Evolutionary conservation across 495 filamentous ascomycete species (phyloP), one percentile per base, ranked within the genome.

Genomic region (Podospora didyma): DNA sequence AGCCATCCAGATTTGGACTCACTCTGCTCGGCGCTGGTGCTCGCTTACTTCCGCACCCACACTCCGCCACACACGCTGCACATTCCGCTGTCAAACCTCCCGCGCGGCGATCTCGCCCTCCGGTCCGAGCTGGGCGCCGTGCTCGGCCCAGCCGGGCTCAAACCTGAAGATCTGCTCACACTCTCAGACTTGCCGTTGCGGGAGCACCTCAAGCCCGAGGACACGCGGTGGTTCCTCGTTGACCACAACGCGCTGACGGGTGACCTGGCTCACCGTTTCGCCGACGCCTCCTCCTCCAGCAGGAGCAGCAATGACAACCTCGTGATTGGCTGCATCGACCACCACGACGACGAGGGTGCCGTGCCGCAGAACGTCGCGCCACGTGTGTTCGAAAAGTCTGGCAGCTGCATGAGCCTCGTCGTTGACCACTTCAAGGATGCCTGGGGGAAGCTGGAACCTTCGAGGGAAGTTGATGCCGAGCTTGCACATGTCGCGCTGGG

Each of bases 201-300:
- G 7, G 45, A 46, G 20, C 51, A 52, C 4, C 61, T 76, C 10
- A 53, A 49, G 6, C 59, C 74, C 4, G 62, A 72, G 35, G 62
- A 71, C 39, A 80, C 79, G 19, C 71, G 68, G 34, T 86, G 83
- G 81, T 69, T 90, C 1, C 77, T 98, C 12, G 90, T 98, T 1
- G 94, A 98, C 72, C 95, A 97, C 80, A 97, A 97, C 64, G 82
- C 78, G 3, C 74, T 92, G 17, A 84, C 86, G 12, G 83, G 85
- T 1, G 51, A 66, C 14, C 73, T 85, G 49, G 71, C 68, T 42
- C 45, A 62, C 75, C 68, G 73, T 7, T 73, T 68, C 7, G 7
- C 16, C n/a, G 64, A 75, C 9, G 3, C 26, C 9, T 31, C 26
- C 9, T 31, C 26, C 9, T 31, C 26, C 9, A 31, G 9, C 26